Evolutionary conservation across 179 eudicot genomes (phyloP).

Genomic region (Corrigiola litoralis): DNA sequence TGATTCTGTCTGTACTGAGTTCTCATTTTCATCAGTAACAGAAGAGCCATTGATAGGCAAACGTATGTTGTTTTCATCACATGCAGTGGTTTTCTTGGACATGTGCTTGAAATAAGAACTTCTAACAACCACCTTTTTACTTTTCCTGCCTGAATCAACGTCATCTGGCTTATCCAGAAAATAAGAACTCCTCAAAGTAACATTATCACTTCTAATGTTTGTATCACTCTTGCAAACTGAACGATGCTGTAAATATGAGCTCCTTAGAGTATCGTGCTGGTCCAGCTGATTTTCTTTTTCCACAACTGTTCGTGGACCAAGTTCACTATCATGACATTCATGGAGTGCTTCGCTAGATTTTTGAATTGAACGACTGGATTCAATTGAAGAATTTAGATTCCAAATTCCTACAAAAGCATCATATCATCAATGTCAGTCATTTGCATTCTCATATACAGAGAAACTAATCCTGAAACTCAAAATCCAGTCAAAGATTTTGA

Average conservation of each 20-base stretch:
- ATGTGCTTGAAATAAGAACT: constrained; percentile 42
- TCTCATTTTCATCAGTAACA: constrained; percentile 16
- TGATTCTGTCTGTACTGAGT: constrained; percentile 16
- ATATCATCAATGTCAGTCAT: constrained; percentile 12
- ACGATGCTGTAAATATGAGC: constrained; percentile 38
- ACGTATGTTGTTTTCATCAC: constrained; percentile 15
- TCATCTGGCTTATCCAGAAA: constrained; percentile 35
- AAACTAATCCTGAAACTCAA: neutral
- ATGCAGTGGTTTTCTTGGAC: constrained; percentile 27
- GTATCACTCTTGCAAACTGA: constrained; percentile 15
- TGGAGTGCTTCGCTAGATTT: constrained; percentile 46
- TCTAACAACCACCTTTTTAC: constrained; percentile 29
- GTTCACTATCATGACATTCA: constrained; percentile 31
- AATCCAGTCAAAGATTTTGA: neutral
- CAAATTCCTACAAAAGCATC: constrained; percentile 30
- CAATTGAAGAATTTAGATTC: constrained; percentile 27
- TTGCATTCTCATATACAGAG: neutral
- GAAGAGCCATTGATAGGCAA: constrained; percentile 18
- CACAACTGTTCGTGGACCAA: constrained; percentile 13
- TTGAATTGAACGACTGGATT: constrained; percentile 35
- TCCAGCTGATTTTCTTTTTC: constrained; percentile 21
- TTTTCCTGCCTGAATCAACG: constrained; percentile 12
- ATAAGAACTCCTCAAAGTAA: constrained; percentile 44
- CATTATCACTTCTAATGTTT: constrained; percentile 20
- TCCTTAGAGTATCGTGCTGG: constrained; percentile 24